These are phyloP conservation scores for Trifolium repens DNA, from an alignment of 306 rosid genomes.

Conservation along the genomic window DNA sequence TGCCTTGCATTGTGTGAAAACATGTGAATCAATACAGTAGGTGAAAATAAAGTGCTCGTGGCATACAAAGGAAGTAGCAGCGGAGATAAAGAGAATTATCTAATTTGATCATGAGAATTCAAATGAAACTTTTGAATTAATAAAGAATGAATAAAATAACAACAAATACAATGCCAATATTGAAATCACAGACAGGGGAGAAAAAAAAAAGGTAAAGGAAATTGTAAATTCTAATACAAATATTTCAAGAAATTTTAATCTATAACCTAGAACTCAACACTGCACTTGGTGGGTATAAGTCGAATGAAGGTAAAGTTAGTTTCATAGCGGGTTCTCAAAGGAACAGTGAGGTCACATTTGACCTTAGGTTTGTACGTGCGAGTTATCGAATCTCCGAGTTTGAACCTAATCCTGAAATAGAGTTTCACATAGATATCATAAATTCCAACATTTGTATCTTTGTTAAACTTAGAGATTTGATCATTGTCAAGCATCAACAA, in stretches of 20 bases:
- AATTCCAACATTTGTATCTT: slow-evolving; percentile 43
- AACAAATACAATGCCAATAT: not conserved
- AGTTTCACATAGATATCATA: slow-evolving; percentile 64
- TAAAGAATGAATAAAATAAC: slow-evolving; percentile 31
- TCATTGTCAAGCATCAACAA: slow-evolving; percentile 23
- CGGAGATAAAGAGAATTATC: too few species aligned
- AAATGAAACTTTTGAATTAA: too few species aligned
- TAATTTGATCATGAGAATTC: too few species aligned
- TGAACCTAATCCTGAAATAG: slow-evolving; percentile 58
- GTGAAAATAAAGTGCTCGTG: too few species aligned
- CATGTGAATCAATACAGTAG: too few species aligned
- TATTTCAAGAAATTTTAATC: not conserved
- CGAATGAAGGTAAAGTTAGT: not conserved
- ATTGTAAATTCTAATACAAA: not conserved
- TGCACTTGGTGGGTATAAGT: slow-evolving; percentile 55
- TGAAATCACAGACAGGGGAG: not conserved
- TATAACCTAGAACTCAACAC: slow-evolving; percentile 34
- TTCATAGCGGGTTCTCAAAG: slow-evolving; percentile 38
- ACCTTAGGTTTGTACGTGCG: slow-evolving; percentile 53
- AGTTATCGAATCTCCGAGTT: slow-evolving; percentile 43
- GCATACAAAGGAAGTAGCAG: too few species aligned
- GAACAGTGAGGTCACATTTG: slow-evolving; percentile 60
- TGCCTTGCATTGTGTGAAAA: too few species aligned
- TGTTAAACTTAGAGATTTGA: slow-evolving; percentile 32
- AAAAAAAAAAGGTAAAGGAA: not conserved